These are phyloP conservation scores for Beauveria asiatica DNA, from an alignment of 2,329 filamentous ascomycete genomes.

Conservation along the genomic window DNA sequence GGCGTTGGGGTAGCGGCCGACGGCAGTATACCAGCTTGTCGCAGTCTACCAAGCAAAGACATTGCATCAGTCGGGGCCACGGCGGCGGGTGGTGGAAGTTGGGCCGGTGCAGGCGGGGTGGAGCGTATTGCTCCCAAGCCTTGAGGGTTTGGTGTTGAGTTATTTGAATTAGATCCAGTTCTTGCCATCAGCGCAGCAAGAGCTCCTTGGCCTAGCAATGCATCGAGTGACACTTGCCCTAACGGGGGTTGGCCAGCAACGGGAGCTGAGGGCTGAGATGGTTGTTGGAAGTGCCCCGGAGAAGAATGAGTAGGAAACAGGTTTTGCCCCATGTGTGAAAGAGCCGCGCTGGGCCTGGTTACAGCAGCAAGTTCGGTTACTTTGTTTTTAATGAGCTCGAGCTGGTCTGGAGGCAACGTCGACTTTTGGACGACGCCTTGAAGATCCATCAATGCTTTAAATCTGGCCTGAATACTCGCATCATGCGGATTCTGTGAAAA, in stretches of 20 bases:
- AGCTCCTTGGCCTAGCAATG: slow-evolving; percentile 50
- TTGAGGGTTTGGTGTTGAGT: slow-evolving; percentile 34
- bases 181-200: slow-evolving; percentile 51
- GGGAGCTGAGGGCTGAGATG: slow-evolving; percentile 25
- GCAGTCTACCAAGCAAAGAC: slow-evolving; percentile 58
- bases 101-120: slow-evolving; percentile 29
- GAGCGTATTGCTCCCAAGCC: slow-evolving; percentile 35
- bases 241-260: slow-evolving; percentile 24
- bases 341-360: slow-evolving; percentile 36
- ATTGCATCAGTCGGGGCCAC: slow-evolving; percentile 38
- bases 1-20: slow-evolving; percentile 30
- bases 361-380: slow-evolving; percentile 64
- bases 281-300: slow-evolving; percentile 21
- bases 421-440: slow-evolving; percentile 66
- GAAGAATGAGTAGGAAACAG: slow-evolving; percentile 19
- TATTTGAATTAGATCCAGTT: slow-evolving; percentile 40
- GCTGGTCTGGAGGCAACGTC: slow-evolving; percentile 69
- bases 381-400: slow-evolving; percentile 77
- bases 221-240: slow-evolving; percentile 44
- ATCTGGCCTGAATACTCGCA: slow-evolving; percentile 63
- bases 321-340: slow-evolving; percentile 12
- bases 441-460: slow-evolving; percentile 79
- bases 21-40: slow-evolving; percentile 58
- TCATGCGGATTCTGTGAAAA: slow-evolving; percentile 72
- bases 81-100: slow-evolving; percentile 27